Conservation (phyloP, 2,329 filamentous ascomycete species). For the Pseudonectria buxi region DNA sequence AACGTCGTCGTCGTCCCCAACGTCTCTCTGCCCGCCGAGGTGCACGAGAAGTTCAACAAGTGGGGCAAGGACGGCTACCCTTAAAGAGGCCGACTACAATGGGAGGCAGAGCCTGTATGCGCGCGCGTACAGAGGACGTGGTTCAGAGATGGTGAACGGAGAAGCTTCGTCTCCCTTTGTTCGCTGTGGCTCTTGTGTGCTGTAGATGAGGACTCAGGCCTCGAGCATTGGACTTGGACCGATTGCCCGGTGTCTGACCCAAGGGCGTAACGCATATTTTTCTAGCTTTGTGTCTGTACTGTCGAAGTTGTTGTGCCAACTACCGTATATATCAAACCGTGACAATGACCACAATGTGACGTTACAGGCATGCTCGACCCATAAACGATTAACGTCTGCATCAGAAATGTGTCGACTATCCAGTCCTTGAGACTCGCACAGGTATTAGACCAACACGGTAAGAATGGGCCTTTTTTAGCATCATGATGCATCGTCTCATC, state of each 20-base stretch:
- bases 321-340: background rate
- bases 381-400: too few relatives aligned
- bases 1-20: slow-evolving; percentile 93
- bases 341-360: too few relatives aligned
- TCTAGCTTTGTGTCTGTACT: slow-evolving; percentile 17
- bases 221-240: slow-evolving; percentile 13
- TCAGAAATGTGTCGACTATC: too few relatives aligned
- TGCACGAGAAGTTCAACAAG: slow-evolving; percentile 99
- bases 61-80: slow-evolving; percentile 94
- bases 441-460: too few relatives aligned
- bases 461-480: too few relatives aligned
- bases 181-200: slow-evolving; percentile 1
- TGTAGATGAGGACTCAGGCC: slow-evolving; percentile 19
- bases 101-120: slow-evolving; percentile 7
- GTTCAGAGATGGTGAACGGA: slow-evolving; percentile 6
- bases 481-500: too few relatives aligned
- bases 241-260: slow-evolving; percentile 17
- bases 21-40: slow-evolving; percentile 83
- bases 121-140: slow-evolving; percentile 8
- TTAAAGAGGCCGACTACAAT: slow-evolving; percentile 29
- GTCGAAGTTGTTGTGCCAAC: slow-evolving; percentile 9
- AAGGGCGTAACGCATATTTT: slow-evolving; percentile 15
- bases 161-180: slow-evolving; percentile 8
- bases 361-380: too few relatives aligned
- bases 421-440: too few relatives aligned